phyloP scores from a whole-genome alignment of 2,329 filamentous ascomycete genomes.

The Alternaria metachromatica region DNA sequence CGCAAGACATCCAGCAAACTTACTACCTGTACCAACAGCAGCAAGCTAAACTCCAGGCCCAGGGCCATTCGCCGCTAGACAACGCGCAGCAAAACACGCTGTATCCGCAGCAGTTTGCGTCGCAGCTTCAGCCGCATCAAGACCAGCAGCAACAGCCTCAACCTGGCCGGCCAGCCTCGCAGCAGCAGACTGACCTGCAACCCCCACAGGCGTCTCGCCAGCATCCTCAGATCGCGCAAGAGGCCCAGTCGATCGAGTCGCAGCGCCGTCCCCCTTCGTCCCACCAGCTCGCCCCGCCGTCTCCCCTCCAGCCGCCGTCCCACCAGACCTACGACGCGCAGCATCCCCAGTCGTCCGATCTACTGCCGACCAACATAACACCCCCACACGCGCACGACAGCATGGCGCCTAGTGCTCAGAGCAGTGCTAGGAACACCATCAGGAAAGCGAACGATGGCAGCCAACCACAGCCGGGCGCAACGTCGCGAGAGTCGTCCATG shows the following conservation, averaged over 20 bases:
- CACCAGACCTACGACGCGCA: slow-evolving; percentile 45
- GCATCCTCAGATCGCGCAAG: slow-evolving; percentile 40
- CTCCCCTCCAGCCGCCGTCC: slow-evolving; percentile 40
- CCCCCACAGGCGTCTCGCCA: slow-evolving; percentile 40
- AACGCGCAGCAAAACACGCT: slow-evolving; percentile 31
- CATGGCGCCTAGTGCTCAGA: slow-evolving; percentile 39
- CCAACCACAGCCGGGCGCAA: slow-evolving; percentile 37
- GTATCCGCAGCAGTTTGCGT: slow-evolving; percentile 30
- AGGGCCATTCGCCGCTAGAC: slow-evolving; percentile 36
- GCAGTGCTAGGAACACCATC: slow-evolving; percentile 37
- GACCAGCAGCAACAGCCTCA: slow-evolving; percentile 36
- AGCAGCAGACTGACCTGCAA: slow-evolving; percentile 42
- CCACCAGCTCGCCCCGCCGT: slow-evolving; percentile 45
- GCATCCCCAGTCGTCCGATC: slow-evolving; percentile 33
- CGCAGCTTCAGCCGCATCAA: slow-evolving; percentile 27
- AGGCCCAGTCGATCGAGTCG: slow-evolving; percentile 34
- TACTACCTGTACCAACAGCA: slow-evolving; percentile 29
- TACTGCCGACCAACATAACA: slow-evolving; percentile 35
- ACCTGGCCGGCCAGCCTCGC: slow-evolving; percentile 35
- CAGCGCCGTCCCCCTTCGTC: slow-evolving; percentile 44
- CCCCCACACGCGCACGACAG: slow-evolving; percentile 41
- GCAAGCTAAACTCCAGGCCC: slow-evolving; percentile 30
- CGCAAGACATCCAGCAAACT: slow-evolving; percentile 31
- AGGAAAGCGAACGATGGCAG: slow-evolving; percentile 44
- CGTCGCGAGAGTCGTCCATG: slow-evolving; percentile 44